A percentile compares a stretch with the other conserved stretches of the same genome.
These are phyloP conservation scores for Isoetes taiwanensis DNA, from an alignment of 75 land plant genomes.

Conservation along the genomic window DNA sequence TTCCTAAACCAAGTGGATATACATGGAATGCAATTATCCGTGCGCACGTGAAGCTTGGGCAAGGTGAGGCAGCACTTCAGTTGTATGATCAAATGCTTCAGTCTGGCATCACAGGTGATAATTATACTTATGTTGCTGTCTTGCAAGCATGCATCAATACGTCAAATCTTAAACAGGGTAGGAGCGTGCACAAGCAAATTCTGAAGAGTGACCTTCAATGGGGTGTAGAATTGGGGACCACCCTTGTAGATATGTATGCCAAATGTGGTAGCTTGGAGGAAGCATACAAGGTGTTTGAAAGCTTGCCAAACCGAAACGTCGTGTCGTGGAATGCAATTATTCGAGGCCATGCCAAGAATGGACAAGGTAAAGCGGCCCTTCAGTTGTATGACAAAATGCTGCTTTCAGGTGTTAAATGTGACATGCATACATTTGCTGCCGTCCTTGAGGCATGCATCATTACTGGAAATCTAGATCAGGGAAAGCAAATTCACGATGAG, in stretches of 20 bases:
- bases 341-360: constrained; percentile 28
- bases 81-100: constrained; percentile 31
- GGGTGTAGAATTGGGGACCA: constrained; percentile 13
- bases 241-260: constrained; percentile 31
- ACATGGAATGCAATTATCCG: constrained; percentile 55
- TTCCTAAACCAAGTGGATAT: constrained; percentile 32
- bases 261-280: constrained; percentile 25
- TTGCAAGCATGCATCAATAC: constrained; percentile 35
- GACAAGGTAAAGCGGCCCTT: constrained; percentile 16
- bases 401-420: constrained; percentile 18
- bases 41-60: constrained; percentile 24
- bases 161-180: constrained; percentile 14
- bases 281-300: constrained; percentile 36
- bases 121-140: constrained; percentile 28
- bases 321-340: constrained; percentile 54
- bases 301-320: constrained; percentile 28
- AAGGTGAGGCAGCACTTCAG: constrained; percentile 17
- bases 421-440: constrained; percentile 33
- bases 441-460: constrained; percentile 39
- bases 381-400: constrained; percentile 35
- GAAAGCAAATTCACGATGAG: constrained; percentile 35
- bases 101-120: constrained; percentile 25
- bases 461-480: constrained; percentile 8
- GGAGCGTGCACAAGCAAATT: constrained; percentile 30
- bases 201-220: constrained; percentile 21